Percentiles rank a stretch among this genome's conserved stretches.
Conservation (phyloP, 352 stramenopile species). For the Pythium angustatum region DNA sequence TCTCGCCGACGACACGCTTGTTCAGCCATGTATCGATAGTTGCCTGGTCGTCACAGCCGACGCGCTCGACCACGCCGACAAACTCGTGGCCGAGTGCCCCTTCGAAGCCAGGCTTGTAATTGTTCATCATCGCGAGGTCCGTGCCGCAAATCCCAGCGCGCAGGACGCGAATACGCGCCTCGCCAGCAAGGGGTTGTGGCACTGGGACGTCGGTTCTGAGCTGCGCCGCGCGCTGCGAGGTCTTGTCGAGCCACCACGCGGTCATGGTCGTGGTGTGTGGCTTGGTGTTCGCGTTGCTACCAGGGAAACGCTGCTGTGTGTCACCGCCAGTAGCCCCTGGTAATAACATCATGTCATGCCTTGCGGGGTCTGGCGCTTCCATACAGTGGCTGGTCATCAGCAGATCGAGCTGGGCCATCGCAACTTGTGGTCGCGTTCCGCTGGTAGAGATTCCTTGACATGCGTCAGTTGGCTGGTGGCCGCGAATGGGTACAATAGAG, state of each 20-base stretch:
- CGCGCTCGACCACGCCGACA: slow-evolving; percentile 76
- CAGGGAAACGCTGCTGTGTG: no score
- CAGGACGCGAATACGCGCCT: slow-evolving; percentile 63
- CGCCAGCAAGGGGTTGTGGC: slow-evolving; percentile 37
- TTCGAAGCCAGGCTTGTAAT: slow-evolving; percentile 73
- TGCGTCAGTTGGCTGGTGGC: background rate
- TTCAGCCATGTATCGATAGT: slow-evolving; percentile 57
- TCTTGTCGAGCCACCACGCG: slow-evolving; percentile 49
- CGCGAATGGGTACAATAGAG: background rate
- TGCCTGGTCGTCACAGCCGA: slow-evolving; percentile 40
- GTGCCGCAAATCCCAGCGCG: slow-evolving; percentile 74
- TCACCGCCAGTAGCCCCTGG: no score
- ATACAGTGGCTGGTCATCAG: no score
- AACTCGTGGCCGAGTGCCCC: slow-evolving; percentile 89
- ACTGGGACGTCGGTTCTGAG: slow-evolving; percentile 41
- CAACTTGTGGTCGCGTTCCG: background rate
- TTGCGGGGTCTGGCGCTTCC: no score
- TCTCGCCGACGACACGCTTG: slow-evolving; percentile 90
- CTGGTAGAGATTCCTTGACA: no score
- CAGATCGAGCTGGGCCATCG: no score
- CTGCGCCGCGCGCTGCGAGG: slow-evolving; percentile 13
- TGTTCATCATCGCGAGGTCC: slow-evolving; percentile 71
- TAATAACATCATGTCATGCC: no score
- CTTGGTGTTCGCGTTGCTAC: background rate
- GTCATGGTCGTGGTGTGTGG: slow-evolving; percentile 34